A percentile compares a stretch with the other conserved stretches of the same genome.
These are phyloP conservation scores for Candida stauntonica DNA, from an alignment of 805 yeast genomes.

Conservation along the genomic window DNA sequence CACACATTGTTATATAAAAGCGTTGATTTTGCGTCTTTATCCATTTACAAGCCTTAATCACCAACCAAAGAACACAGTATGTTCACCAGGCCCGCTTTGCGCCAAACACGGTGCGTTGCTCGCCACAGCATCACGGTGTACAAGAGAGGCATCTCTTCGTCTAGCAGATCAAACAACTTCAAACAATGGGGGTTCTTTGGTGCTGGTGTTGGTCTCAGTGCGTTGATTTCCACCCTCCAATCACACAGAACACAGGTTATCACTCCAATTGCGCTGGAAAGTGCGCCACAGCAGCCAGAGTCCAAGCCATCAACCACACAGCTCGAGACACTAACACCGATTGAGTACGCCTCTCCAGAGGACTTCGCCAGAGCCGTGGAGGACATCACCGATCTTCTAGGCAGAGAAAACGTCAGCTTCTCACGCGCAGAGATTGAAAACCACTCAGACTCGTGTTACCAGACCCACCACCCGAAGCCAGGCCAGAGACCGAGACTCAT, in stretches of 20 bases:
- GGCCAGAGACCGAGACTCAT: conserved; percentile 56
- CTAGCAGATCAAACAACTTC: neutral
- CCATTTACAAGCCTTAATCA: too few species aligned
- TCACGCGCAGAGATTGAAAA: conserved; percentile 40
- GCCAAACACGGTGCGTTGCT: neutral
- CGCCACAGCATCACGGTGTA: neutral
- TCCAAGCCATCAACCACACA: conserved; percentile 30
- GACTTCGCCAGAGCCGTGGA: conserved; percentile 37
- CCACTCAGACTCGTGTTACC: conserved; percentile 58
- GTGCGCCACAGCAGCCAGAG: neutral
- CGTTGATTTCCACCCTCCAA: neutral
- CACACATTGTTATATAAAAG: too few species aligned
- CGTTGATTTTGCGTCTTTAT: too few species aligned
- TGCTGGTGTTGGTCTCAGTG: neutral
- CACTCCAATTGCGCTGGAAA: neutral
- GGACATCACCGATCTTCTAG: conserved; percentile 37
- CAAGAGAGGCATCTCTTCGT: neutral
- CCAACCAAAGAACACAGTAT: too few species aligned
- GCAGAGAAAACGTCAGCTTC: conserved; percentile 31
- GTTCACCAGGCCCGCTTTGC: too few species aligned
- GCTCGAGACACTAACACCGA: conserved; percentile 32
- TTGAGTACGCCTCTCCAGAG: conserved; percentile 36
- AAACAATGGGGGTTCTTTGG: neutral
- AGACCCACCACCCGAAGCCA: conserved; percentile 58
- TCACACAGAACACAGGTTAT: neutral